Base-by-base conservation (phyloP, 352 stramenopile species). In the Globisporangium radiosum region DNA sequence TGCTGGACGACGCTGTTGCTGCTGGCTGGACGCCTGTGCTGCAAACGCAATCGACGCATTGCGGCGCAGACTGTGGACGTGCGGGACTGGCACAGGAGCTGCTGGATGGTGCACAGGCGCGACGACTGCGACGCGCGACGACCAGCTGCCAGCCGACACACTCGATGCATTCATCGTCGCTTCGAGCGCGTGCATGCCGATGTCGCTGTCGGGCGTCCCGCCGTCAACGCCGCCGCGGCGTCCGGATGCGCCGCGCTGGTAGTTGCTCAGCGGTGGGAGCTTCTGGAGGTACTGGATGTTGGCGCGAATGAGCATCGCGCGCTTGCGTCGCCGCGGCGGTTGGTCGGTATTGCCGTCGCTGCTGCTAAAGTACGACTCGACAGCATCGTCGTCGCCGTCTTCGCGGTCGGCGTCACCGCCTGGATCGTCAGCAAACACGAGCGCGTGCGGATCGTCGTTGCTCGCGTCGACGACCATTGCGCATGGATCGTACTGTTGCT, bases 241-340 rank as follows among this genome's bases (percentile, higher is more conserved):
- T 3, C 81, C 81, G 40, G 78, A 85, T 13, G 68, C 72, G 1
- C 59, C 67, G n/a, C 78, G 77, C 49, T 89, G 76, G 58, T 91
- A 87, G 57, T 83, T 71, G 5, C 69, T 45, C 25, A 91, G 56
- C 8, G 77, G 68, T 11, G 77, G 78, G 54, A 91, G 72, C 52
- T 91, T 89, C 56, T 88, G 71, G 10, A 91, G 63, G 52, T 88
- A 87, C 5, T 70, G 72, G 53, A 91, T 60, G 60, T 86, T 84
- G 19, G 75, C 67, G 33, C 63, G 71, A 58, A 80, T 73, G 19
- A 86, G 50, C 70, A 83, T 84, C 8, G 73, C 52, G 11, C 79
- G 75, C 62, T 91, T 91, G n/a, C 70, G 75, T 37, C 68, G 70
- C 54, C 49, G 53, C 17, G 54, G 62, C 40, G 47, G 50, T 8